These are phyloP conservation scores for Dipodascus albidus DNA, from an alignment of 805 yeast species.

Conservation along the genomic window DNA sequence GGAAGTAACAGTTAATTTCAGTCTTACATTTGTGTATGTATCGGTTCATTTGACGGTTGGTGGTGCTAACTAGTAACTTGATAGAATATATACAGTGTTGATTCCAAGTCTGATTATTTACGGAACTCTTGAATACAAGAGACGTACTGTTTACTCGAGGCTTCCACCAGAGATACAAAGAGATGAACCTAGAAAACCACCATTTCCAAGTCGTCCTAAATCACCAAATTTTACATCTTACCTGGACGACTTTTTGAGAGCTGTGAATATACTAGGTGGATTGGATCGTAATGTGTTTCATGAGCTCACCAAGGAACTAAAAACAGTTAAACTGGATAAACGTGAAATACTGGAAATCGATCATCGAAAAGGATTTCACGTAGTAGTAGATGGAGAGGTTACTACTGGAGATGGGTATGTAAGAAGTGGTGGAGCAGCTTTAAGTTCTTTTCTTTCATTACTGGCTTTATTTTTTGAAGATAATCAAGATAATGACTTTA, in stretches of 20 bases:
- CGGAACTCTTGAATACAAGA: conserved; percentile 47
- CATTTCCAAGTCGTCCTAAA: conserved; percentile 29
- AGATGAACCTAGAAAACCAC: conserved; percentile 35
- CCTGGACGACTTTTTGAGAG: conserved; percentile 78
- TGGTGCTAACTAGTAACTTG: background rate
- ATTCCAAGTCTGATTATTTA: conserved; percentile 26
- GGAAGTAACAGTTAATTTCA: background rate
- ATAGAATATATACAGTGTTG: background rate
- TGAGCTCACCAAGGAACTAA: conserved; percentile 84
- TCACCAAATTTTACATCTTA: conserved; percentile 42
- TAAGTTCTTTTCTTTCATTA: conserved; percentile 73
- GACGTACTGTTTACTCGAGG: conserved; percentile 51
- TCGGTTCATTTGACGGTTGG: background rate
- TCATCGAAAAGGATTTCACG: conserved; percentile 72
- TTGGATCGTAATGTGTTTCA: conserved; percentile 83
- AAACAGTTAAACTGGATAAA: conserved; percentile 66
- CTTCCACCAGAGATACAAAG: conserved; percentile 37
- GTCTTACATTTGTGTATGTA: background rate
- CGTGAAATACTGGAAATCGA: conserved; percentile 70
- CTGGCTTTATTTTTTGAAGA: conserved; percentile 52
- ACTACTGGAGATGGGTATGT: conserved; percentile 70
- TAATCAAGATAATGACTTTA: background rate
- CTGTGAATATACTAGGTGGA: conserved; percentile 89
- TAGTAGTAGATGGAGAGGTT: conserved; percentile 84
- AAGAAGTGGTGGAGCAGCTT: conserved; percentile 72